Evolutionary conservation across 352 stramenopile species (phyloP).

Genomic region (Proteromonas lacertae): DNA sequence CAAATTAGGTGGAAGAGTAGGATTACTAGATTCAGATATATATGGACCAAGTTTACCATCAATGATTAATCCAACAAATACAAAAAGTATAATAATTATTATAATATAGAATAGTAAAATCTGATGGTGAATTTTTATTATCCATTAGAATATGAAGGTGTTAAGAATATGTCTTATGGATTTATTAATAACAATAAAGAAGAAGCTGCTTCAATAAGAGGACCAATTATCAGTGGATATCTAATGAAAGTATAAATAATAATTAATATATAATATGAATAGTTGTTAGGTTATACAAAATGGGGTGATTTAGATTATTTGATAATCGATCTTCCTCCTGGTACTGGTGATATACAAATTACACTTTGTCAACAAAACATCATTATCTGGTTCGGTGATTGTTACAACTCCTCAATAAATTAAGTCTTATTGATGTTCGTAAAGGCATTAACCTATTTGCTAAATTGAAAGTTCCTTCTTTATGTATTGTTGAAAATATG

Average conservation of each 20-base stretch:
- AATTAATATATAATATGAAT: constrained; percentile 81
- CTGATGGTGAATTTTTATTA: too few species aligned
- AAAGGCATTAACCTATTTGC: constrained; percentile 95
- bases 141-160: too few species aligned
- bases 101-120: too few species aligned
- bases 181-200: too few species aligned
- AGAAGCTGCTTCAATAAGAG: too few species aligned
- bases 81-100: too few species aligned
- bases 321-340: constrained; percentile 81
- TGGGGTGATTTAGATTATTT: constrained; percentile 98
- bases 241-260: constrained; percentile 76
- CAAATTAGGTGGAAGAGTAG: constrained; percentile 53
- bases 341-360: constrained; percentile 94
- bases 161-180: too few species aligned
- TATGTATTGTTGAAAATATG: constrained; percentile 25
- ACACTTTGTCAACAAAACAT: constrained; percentile 69
- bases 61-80: too few species aligned
- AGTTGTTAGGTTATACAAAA: constrained; percentile 63
- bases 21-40: constrained; percentile 92
- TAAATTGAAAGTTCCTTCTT: constrained; percentile 73
- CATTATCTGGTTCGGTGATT: constrained; percentile 82
- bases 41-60: constrained; percentile 78
- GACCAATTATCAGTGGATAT: too few species aligned
- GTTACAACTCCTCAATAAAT: constrained; percentile 88
- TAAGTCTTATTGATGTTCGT: constrained; percentile 89